Evolutionary conservation across 345 rosid species (phyloP).

Genomic region (Gossypium bickii): DNA sequence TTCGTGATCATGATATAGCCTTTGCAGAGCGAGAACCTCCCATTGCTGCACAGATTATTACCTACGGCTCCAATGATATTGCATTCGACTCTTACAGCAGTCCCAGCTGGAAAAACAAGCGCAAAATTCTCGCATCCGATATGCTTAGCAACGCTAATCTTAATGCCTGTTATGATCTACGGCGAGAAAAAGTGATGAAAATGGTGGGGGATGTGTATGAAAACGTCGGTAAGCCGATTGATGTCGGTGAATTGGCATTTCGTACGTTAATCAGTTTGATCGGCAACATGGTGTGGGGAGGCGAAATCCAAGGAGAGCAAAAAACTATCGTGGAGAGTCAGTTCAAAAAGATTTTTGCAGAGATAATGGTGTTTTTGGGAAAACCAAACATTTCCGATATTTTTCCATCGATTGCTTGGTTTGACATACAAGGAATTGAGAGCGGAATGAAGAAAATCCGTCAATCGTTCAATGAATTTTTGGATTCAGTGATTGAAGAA

Average conservation of each 20-base stretch:
- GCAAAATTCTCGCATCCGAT: conserved; percentile 23
- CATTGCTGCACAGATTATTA: conserved; percentile 6
- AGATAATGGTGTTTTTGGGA: conserved; percentile 20
- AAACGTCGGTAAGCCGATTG: conserved; percentile 12
- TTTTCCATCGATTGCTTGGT: conserved; percentile 31
- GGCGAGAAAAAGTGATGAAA: conserved; percentile 16
- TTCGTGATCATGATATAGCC: conserved; percentile 22
- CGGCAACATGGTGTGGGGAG: conserved; percentile 36
- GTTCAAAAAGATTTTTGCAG: conserved; percentile 12
- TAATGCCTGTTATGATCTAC: conserved; percentile 3
- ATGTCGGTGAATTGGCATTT: conserved; percentile 30
- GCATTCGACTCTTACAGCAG: conserved; percentile 21
- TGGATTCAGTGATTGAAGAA: conserved; percentile 19
- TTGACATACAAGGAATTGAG: conserved; percentile 44
- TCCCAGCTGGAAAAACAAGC: conserved; percentile 21
- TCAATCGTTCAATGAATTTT: conserved; percentile 8
- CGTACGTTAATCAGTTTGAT: conserved; percentile 10
- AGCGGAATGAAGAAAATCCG: conserved; percentile 8
- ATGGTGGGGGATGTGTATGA: background rate
- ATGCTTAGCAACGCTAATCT: conserved; percentile 21
- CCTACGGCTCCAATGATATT: conserved; percentile 30
- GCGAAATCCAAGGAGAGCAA: conserved; percentile 11
- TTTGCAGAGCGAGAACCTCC: conserved; percentile 25
- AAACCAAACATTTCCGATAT: conserved; percentile 44
- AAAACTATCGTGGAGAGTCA: background rate